Evolutionary conservation across 2,329 filamentous ascomycete genomes (phyloP), one percentile per base, ranked within the genome.

Genomic region (Colletotrichum liriopes): DNA sequence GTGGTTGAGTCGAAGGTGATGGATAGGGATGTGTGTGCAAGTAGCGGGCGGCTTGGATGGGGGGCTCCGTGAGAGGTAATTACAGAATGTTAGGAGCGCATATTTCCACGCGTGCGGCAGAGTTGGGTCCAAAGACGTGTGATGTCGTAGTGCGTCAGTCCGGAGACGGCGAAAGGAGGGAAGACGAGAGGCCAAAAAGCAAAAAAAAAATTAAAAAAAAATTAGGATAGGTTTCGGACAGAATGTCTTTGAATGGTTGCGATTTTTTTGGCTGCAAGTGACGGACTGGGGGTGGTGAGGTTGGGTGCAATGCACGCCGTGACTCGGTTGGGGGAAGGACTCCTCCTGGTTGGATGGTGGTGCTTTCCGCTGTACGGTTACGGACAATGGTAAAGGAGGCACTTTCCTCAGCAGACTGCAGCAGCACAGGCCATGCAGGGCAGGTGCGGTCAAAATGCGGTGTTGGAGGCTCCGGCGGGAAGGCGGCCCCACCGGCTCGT

Each of bases 221-320:
- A 52, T 18, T 3, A 52, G 52, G 26, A 45, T 26, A 35, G 43
- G 52, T 65, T 56, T 60, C 65, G 65, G 59, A 60, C 58, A 37
- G 54, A 69, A 59, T 70, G 54, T 72, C 54, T 70, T 54, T 72
- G 52, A 62, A 71, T 63, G 69, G 47, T 59, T 65, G 63, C 63
- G 37, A 26, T 45, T 45, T 62, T 49, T 37, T 23, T n/a, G 60
- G 58, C 51, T 61, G 49, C 58, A 41, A 12, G 51, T 35, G 61
- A 43, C 37, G 37, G 51, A 41, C 14, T 39, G 39, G 56, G 56
- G 14, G 11, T 32, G 7, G n/a, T 6, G 54, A 23, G 14, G 51
- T 5, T 29, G 14, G 26, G 51, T 8, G 20, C 51, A 56, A n/a
- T 20, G 65, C 41, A 59, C 45, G 63, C 39, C 54, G 54, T 64